Percentiles rank a stretch among this genome's conserved stretches.
Conservation (phyloP, 495 filamentous ascomycete genomes). For the Penicillium paradoxum region DNA sequence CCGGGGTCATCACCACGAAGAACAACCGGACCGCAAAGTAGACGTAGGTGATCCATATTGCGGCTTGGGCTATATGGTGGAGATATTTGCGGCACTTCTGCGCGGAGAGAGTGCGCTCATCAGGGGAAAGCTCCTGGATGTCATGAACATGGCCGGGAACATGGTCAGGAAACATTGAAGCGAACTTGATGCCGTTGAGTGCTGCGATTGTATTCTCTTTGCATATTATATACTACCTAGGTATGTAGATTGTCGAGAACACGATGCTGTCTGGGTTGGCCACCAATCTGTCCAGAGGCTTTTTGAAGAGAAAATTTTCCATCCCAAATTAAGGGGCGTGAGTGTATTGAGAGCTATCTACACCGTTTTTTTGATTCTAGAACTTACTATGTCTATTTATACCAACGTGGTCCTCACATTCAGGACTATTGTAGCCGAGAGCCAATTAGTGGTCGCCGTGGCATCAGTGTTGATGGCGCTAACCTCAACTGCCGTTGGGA, state of each 20-base stretch:
- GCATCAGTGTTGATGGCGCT: background rate
- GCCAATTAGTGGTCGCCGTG: background rate
- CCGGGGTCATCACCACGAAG: conserved; percentile 2
- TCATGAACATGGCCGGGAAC: conserved; percentile 9
- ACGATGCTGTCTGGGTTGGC: background rate
- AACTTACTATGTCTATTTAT: conserved; percentile 4
- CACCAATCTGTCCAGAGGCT: background rate
- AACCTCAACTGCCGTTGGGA: background rate
- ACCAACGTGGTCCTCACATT: background rate
- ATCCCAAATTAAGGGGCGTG: background rate
- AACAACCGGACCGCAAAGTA: conserved; percentile 23
- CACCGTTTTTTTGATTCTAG: background rate
- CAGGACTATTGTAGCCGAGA: background rate
- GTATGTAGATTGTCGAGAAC: background rate
- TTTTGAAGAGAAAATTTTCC: background rate
- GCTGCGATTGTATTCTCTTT: background rate
- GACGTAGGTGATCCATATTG: conserved; percentile 19
- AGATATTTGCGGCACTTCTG: conserved; percentile 22
- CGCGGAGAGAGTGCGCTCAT: conserved; percentile 12
- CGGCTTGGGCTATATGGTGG: conserved; percentile 16
- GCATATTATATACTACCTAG: background rate
- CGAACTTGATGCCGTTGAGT: conserved; percentile 3
- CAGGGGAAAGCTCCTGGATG: conserved; percentile 24
- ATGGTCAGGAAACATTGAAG: conserved; percentile 12
- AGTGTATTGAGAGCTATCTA: conserved; percentile 1